A percentile compares a stretch with the other conserved stretches of the same genome.
phyloP scores from a whole-genome alignment of 306 rosid species.

The Casuarina glauca region DNA sequence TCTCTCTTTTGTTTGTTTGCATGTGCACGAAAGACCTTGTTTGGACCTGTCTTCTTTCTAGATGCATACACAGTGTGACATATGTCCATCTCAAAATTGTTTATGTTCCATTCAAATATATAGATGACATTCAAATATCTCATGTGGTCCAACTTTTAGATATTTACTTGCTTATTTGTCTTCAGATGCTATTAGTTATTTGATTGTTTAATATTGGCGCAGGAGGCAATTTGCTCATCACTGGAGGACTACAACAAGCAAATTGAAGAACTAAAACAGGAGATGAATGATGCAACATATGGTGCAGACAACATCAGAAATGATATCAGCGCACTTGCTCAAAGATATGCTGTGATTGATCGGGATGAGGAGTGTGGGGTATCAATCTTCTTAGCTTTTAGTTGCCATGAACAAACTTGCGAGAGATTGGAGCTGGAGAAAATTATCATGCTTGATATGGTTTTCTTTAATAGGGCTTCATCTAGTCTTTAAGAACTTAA shows the following conservation, averaged over 20 bases:
- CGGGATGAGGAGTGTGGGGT: constrained; percentile 98
- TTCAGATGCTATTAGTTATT: constrained; percentile 6
- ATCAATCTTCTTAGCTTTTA: constrained; percentile 39
- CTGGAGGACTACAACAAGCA: constrained; percentile 98
- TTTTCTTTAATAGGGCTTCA: background rate
- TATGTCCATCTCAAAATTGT: background rate
- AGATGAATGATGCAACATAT: constrained; percentile 98
- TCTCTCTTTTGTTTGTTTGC: background rate
- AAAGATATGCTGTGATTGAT: constrained; percentile 94
- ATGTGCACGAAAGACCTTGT: background rate
- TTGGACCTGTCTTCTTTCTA: background rate
- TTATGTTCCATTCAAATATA: background rate
- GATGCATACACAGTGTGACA: background rate
- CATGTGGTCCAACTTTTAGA: background rate
- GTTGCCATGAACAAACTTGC: background rate
- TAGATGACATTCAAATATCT: background rate
- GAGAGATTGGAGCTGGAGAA: background rate
- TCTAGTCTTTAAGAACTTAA: background rate
- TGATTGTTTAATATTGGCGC: constrained; percentile 25
- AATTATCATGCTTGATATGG: background rate
- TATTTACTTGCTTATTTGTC: constrained; percentile 4
- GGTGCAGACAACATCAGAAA: constrained; percentile 97
- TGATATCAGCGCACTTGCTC: constrained; percentile 97
- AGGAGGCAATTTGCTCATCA: constrained; percentile 96
- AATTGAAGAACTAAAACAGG: constrained; percentile 87